These are phyloP conservation scores for Alopecurus myosuroides DNA, from an alignment of 176 grass and related monocot genomes.

Conservation along the genomic window DNA sequence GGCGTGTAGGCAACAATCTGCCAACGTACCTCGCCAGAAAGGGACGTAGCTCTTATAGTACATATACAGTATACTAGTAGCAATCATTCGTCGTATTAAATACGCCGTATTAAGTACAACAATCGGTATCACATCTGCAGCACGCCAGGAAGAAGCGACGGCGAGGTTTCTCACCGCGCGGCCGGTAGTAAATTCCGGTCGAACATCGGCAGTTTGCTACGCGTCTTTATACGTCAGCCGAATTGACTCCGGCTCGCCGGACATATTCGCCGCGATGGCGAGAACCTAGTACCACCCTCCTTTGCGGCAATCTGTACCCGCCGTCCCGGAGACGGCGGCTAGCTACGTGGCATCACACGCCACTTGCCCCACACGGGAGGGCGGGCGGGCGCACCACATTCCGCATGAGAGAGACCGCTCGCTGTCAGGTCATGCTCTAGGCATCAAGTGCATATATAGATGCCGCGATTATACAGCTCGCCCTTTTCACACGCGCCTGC, in stretches of 20 bases:
- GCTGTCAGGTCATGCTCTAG: conserved; percentile 22
- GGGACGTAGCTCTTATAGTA: not conserved
- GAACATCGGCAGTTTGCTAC: not conserved
- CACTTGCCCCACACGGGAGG: not conserved
- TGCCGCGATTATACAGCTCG: not conserved
- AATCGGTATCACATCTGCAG: not conserved
- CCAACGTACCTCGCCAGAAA: not conserved
- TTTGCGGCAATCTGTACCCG: not conserved
- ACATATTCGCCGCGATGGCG: too few relatives aligned
- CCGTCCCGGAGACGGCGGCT: not conserved
- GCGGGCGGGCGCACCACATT: conserved; percentile 5
- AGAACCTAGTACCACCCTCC: conserved; percentile 29
- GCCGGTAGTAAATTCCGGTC: not conserved
- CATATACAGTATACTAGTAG: not conserved
- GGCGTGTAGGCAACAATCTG: not conserved
- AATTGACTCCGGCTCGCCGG: not conserved
- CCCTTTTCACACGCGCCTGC: conserved; percentile 6
- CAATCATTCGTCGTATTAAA: not conserved
- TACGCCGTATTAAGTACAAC: not conserved
- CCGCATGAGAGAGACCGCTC: not conserved
- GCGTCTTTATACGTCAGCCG: not conserved
- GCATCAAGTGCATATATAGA: not conserved
- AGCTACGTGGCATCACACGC: not conserved
- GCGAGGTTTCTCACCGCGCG: too few relatives aligned
- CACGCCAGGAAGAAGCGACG: not conserved